Percentiles rank a stretch among this genome's conserved stretches.
phyloP scores from a whole-genome alignment of 2,329 filamentous ascomycete genomes.

The Cytospora piceae region DNA sequence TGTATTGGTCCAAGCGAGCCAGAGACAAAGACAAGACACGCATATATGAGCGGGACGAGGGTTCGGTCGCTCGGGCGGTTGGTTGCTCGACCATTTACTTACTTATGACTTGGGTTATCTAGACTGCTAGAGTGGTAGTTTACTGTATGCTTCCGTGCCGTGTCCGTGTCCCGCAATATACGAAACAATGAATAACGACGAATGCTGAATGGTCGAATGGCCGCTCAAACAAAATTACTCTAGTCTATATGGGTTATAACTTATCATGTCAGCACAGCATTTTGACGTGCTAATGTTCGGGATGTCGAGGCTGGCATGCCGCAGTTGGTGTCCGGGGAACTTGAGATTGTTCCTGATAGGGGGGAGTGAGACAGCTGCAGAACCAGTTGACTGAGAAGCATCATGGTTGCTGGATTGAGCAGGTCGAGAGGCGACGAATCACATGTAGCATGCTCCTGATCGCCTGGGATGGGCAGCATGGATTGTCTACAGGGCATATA shows the following conservation, averaged over 20 bases:
- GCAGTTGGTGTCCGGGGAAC: neutral
- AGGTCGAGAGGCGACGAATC: conserved; percentile 2
- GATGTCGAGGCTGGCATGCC: neutral
- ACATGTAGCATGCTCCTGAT: conserved; percentile 1
- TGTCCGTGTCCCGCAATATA: neutral
- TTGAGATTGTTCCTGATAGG: neutral
- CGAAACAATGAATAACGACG: neutral
- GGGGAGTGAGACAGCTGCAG: neutral
- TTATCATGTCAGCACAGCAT: neutral
- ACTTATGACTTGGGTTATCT: neutral
- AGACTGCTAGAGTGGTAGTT: neutral
- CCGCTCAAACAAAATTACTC: neutral
- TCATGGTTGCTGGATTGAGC: conserved; percentile 13
- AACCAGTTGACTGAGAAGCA: neutral
- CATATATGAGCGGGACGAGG: neutral
- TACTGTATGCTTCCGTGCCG: neutral
- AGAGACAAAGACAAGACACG: conserved; percentile 8
- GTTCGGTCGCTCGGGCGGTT: neutral
- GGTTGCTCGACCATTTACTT: neutral
- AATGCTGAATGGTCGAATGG: neutral
- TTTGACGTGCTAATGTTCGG: neutral
- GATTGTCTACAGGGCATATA: neutral
- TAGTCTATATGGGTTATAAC: no score
- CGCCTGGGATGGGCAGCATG: neutral
- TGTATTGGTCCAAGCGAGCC: neutral